A percentile compares a stretch with the other conserved stretches of the same genome.
These are phyloP conservation scores for Novymonas esmeraldas DNA, from an alignment of 208 protist genomes.

Conservation along the genomic window DNA sequence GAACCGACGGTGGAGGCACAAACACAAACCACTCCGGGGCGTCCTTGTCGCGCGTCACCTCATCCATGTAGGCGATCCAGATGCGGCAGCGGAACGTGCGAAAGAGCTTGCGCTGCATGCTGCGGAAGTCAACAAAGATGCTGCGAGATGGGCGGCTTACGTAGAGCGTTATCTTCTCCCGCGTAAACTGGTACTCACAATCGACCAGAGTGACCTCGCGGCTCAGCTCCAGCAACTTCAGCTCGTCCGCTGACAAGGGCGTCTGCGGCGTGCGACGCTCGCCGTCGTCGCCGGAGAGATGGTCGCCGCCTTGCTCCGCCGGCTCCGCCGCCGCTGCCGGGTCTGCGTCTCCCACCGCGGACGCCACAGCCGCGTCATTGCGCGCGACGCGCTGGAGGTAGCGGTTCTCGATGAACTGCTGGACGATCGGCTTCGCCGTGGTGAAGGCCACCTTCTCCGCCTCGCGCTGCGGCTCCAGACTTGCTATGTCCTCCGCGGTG, in stretches of 20 bases:
- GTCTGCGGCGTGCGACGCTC: constrained; percentile 15
- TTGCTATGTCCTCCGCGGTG: constrained; percentile 29
- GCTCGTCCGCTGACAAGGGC: constrained; percentile 19
- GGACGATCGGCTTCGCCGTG: constrained; percentile 37
- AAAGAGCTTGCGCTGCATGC: constrained; percentile 75
- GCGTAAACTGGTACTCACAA: constrained; percentile 71
- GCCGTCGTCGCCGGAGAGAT: constrained; percentile 12
- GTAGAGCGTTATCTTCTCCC: constrained; percentile 76
- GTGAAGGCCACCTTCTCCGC: constrained; percentile 32
- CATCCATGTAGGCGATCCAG: constrained; percentile 80
- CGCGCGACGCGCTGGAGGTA: constrained; percentile 34
- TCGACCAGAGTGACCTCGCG: constrained; percentile 45
- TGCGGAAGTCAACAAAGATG: constrained; percentile 72
- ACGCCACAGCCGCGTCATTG: constrained; percentile 14
- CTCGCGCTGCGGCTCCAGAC: constrained; percentile 24
- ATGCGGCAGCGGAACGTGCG: constrained; percentile 72
- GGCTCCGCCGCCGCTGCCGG: neutral
- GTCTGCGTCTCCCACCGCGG: neutral
- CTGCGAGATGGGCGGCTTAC: constrained; percentile 45
- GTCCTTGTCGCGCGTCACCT: constrained; percentile 51
- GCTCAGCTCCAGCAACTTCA: constrained; percentile 30
- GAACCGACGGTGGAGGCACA: constrained; percentile 23
- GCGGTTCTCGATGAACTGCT: constrained; percentile 42
- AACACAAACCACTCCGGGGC: constrained; percentile 37
- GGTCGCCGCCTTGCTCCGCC: constrained; percentile 4